phyloP scores from a whole-genome alignment of 129 eudicot genomes.

The Escallonia herrerae region DNA sequence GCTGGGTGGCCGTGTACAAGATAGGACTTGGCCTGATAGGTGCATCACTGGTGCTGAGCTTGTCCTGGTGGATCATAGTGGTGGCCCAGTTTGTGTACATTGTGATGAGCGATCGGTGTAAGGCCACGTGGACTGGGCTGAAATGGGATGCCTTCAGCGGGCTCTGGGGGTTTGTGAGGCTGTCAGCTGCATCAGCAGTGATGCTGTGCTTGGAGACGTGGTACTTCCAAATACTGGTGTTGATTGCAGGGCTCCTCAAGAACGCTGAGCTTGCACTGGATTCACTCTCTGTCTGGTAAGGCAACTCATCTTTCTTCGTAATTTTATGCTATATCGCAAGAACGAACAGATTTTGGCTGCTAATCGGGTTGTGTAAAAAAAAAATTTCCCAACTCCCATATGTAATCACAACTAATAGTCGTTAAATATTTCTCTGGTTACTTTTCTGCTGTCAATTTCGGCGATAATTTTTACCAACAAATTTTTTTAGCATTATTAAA shows the following conservation, averaged over 20 bases:
- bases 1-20: slow-evolving; percentile 60
- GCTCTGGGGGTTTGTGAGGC: slow-evolving; percentile 54
- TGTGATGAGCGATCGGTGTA: slow-evolving; percentile 42
- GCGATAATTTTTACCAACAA: too few species aligned
- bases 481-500: neutral
- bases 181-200: slow-evolving; percentile 70
- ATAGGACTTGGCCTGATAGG: slow-evolving; percentile 54
- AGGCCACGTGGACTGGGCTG: slow-evolving; percentile 63
- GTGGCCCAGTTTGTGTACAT: slow-evolving; percentile 50
- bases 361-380: too few species aligned
- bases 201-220: slow-evolving; percentile 80
- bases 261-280: slow-evolving; percentile 69
- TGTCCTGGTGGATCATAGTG: slow-evolving; percentile 85
- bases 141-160: slow-evolving; percentile 53
- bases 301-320: too few species aligned
- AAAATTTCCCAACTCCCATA: too few species aligned
- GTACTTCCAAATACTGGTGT: slow-evolving; percentile 59
- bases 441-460: too few species aligned
- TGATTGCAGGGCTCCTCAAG: slow-evolving; percentile 54
- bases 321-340: too few species aligned
- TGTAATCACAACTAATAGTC: too few species aligned
- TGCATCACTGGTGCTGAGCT: slow-evolving; percentile 56
- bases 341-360: too few species aligned
- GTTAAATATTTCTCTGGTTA: neutral
- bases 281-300: slow-evolving; percentile 65